A percentile compares a stretch with the other conserved stretches of the same genome.
These are phyloP conservation scores for Amanita fuliginea DNA, from an alignment of 768 basidiomycete species.

Conservation along the genomic window DNA sequence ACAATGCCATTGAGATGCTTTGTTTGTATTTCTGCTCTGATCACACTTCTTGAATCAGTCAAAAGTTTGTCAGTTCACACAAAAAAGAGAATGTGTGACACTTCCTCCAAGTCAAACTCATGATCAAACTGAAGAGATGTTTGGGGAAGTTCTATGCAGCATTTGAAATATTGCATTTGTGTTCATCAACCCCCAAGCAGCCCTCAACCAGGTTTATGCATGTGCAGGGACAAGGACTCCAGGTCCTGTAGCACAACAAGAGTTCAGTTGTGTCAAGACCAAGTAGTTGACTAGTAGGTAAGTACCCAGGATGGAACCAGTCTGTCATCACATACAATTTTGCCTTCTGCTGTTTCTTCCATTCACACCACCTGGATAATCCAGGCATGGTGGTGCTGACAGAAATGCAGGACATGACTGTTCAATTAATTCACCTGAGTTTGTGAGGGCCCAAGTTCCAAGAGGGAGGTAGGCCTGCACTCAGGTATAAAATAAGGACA, in stretches of 20 bases:
- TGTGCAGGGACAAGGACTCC: neutral
- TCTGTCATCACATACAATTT: neutral
- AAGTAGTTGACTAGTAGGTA: neutral
- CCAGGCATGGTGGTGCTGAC: neutral
- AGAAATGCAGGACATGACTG: neutral
- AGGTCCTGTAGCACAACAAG: neutral
- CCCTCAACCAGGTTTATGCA: neutral
- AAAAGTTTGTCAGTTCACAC: neutral
- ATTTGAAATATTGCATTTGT: neutral
- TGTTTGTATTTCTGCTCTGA: neutral
- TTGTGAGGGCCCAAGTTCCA: constrained; percentile 4
- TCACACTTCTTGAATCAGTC: neutral
- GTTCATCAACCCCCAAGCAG: neutral
- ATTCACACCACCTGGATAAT: neutral
- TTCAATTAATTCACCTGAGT: neutral
- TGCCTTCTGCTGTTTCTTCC: neutral
- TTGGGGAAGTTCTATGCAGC: neutral
- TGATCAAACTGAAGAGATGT: neutral
- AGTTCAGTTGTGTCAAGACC: neutral
- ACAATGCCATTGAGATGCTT: neutral
- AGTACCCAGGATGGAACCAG: neutral
- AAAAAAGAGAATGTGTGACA: neutral
- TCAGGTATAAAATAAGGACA: neutral
- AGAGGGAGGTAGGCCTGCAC: neutral
- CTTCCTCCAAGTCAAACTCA: neutral